A percentile compares a stretch with the other conserved stretches of the same genome.
These are phyloP conservation scores for Heterobasidion irregulare DNA, from an alignment of 1,284 basidiomycete genomes.

Conservation along the genomic window DNA sequence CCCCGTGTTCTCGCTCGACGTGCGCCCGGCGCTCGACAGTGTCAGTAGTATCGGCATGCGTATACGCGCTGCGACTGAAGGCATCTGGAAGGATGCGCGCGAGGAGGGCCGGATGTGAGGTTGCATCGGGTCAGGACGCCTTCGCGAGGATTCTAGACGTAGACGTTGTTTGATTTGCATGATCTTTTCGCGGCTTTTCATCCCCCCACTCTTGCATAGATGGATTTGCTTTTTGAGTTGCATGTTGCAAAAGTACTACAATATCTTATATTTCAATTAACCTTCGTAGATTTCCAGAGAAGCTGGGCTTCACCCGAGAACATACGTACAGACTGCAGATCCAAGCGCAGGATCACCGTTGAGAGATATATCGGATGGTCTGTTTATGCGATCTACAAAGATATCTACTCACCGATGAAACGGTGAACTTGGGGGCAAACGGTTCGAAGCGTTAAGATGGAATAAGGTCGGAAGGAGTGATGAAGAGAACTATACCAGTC, in stretches of 20 bases:
- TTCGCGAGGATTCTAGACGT: not conserved
- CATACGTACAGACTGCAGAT: too few relatives aligned
- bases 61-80: conserved; percentile 62
- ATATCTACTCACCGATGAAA: too few relatives aligned
- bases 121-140: not conserved
- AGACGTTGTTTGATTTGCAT: too few relatives aligned
- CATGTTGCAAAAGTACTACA: not conserved
- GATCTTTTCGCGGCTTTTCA: too few relatives aligned
- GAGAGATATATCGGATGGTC: too few relatives aligned
- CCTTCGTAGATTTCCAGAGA: not conserved
- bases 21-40: conserved; percentile 82
- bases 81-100: conserved; percentile 17
- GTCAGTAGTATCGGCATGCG: conserved; percentile 67
- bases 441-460: too few relatives aligned
- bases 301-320: too few relatives aligned
- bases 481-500: too few relatives aligned
- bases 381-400: too few relatives aligned
- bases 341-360: too few relatives aligned
- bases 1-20: conserved; percentile 88
- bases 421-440: too few relatives aligned
- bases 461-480: too few relatives aligned
- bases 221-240: not conserved
- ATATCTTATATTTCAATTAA: not conserved
- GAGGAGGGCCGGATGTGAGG: not conserved
- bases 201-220: not conserved